Evolutionary conservation across 2,329 filamentous ascomycete species (phyloP).

Genomic region (Scedosporium dehoogii): DNA sequence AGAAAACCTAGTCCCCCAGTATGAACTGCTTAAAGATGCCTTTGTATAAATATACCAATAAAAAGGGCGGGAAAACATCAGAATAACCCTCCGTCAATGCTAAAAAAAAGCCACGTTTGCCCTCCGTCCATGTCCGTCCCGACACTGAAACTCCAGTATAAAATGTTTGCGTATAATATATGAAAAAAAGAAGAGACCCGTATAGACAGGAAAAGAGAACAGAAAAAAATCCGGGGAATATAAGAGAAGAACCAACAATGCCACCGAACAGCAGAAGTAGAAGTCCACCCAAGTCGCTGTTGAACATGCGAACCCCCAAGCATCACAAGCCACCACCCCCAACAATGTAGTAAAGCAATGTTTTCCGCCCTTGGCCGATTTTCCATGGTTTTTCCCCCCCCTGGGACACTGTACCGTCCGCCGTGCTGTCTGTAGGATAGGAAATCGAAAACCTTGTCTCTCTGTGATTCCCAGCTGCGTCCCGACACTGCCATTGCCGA

Average conservation of each 20-base stretch:
- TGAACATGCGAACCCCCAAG: not conserved
- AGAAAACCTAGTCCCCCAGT: not conserved
- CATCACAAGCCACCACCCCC: not conserved
- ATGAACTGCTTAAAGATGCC: not conserved
- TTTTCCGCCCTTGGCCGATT: not conserved
- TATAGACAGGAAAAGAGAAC: slow-evolving; percentile 4
- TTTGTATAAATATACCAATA: not conserved
- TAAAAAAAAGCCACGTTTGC: slow-evolving; percentile 7
- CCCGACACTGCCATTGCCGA: not conserved
- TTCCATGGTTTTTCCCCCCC: not conserved
- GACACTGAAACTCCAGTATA: slow-evolving; percentile 8
- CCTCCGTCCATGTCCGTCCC: slow-evolving; percentile 6
- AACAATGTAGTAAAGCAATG: not conserved
- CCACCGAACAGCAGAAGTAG: not conserved
- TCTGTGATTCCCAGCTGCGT: not conserved
- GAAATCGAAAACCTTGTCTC: not conserved
- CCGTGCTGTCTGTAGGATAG: not conserved
- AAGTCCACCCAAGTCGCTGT: not conserved
- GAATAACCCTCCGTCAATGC: slow-evolving; percentile 6
- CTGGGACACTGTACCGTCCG: not conserved
- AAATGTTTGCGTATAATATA: slow-evolving; percentile 7
- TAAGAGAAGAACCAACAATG: not conserved
- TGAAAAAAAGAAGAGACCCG: slow-evolving; percentile 3
- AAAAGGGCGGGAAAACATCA: slow-evolving; percentile 9
- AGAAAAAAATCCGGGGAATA: not conserved